Conservation (phyloP, 176 grass and related monocot species). For the maize (Zea mays) region DNA sequence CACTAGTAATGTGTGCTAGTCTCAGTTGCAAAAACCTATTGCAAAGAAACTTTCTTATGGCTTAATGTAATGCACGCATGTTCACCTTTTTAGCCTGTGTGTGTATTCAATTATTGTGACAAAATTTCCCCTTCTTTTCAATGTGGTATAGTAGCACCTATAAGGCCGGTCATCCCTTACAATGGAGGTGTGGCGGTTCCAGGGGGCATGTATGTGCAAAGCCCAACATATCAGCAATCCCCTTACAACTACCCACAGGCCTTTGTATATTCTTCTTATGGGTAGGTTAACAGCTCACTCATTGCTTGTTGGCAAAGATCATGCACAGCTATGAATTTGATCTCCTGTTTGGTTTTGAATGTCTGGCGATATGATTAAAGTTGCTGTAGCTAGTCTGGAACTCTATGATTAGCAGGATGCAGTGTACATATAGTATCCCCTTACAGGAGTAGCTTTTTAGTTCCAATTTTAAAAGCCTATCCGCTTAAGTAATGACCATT, state of each 20-base stretch:
- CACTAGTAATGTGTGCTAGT: too few relatives aligned
- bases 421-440: background rate
- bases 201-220: constrained; percentile 63
- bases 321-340: constrained; percentile 40
- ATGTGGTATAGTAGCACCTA: constrained; percentile 53
- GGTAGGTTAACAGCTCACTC: constrained; percentile 61
- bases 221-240: constrained; percentile 68
- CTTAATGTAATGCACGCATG: constrained; percentile 32
- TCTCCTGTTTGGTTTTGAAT: constrained; percentile 41
- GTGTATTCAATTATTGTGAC: constrained; percentile 37
- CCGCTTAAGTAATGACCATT: constrained; percentile 22
- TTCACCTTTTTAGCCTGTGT: constrained; percentile 17
- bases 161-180: constrained; percentile 63
- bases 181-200: constrained; percentile 62
- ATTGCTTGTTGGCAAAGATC: constrained; percentile 45
- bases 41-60: constrained; percentile 24
- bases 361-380: constrained; percentile 47
- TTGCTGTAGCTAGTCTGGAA: constrained; percentile 50
- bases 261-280: constrained; percentile 57
- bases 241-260: constrained; percentile 67
- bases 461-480: constrained; percentile 36
- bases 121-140: constrained; percentile 37
- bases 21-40: background rate
- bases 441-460: constrained; percentile 26
- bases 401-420: constrained; percentile 23